Base-by-base conservation (phyloP, 352 stramenopile species). In the Phytophthora quininea region DNA sequence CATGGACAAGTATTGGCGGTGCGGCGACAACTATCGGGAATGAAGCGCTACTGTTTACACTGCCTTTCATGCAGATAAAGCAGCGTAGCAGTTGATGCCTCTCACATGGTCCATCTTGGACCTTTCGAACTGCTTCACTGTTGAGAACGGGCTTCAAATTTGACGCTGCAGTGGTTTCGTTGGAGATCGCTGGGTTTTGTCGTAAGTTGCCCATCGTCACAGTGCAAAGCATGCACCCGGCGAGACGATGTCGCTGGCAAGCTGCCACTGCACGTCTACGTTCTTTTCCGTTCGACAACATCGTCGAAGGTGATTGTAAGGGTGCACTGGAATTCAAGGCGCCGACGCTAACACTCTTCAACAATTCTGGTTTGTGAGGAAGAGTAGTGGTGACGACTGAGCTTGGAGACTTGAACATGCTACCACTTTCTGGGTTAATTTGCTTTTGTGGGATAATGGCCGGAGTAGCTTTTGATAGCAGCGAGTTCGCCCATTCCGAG, bases 181-280 rank as follows among this genome's bases (percentile, higher is more conserved):
- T 0, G 53, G 2, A 2, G 29, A 1, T 58, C 54, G 46, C 11
- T 45, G 31, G 45, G 8, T 14, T 8, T 45, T 51, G 61, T 2
- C 48, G 58, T 30, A 56, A 62, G 46, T 30, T 49, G 0, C 9
- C 73, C 0, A 69, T 67, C 9, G 64, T 74, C 0, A 76, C 71
- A 0, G 75, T 69, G 67, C 86, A 94, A 4, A 94, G 43, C 31
- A 94, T 81, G 32, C 86, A 94, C 1, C 77, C 79, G 10, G 80
- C 74, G 3, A 92, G 69, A 15, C 76, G 86, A 62, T 94, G 86
- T 33, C 89, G 90, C 8, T 37, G 42, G 12, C 84, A 90, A 1
- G 24, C n/a, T 19, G 58, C 58, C 8, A 37, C 51, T 12, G 33
- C n/a, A 15, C 43, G 11, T 15, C 4, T 49, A 2, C 40, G 6